Evolutionary conservation across 768 basidiomycete genomes (phyloP), one percentile per base, ranked within the genome.

Genomic region (Strobilomyces confusus): DNA sequence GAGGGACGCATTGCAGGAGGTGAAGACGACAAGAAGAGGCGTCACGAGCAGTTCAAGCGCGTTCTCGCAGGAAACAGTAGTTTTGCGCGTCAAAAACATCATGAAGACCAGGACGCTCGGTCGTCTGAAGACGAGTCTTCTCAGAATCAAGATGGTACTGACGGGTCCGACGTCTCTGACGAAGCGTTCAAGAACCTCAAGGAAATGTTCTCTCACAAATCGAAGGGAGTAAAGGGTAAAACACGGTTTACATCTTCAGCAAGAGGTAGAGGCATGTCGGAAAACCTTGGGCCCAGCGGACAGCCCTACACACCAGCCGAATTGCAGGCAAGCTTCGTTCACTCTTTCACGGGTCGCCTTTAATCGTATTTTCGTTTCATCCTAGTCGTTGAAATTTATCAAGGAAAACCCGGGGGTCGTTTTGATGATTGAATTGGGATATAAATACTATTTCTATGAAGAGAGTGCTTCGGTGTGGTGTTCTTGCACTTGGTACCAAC

Each of bases 361-460:
- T 46, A 36, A 48, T 43, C 7, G 29, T n/a, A 29, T 15, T 44
- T 15, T 38, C 4, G 30, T 37, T 51, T 40, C 5, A 55, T 54
- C 12, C 34, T 12, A 71, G 69, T 66, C 60, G 1, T 43, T 63
- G 55, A 84, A 78, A 50, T 70, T 92, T 13, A 89, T 90, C 69
- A 72, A 74, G 49, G 79, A 84, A 19, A 75, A 90, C 66, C 76
- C 79, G 1, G 87, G 78, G 12, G 82, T 81, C 5, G 57, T 94
- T 33, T 73, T 94, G 13, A 83, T 93, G 78, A 73, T 94, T 22
- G 86, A 92, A 66, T 83, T 87, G 26, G 92, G 92, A 5, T 94
- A 94, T 68, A 93, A 87, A 67, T 87, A 83, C 66, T 80, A 76
- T 49, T 93, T 95, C 67, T 93, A 84, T 61, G 86, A 83, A 45